These are phyloP conservation scores for Apiospora saccharicola DNA, from an alignment of 2,329 filamentous ascomycete genomes.

Conservation along the genomic window DNA sequence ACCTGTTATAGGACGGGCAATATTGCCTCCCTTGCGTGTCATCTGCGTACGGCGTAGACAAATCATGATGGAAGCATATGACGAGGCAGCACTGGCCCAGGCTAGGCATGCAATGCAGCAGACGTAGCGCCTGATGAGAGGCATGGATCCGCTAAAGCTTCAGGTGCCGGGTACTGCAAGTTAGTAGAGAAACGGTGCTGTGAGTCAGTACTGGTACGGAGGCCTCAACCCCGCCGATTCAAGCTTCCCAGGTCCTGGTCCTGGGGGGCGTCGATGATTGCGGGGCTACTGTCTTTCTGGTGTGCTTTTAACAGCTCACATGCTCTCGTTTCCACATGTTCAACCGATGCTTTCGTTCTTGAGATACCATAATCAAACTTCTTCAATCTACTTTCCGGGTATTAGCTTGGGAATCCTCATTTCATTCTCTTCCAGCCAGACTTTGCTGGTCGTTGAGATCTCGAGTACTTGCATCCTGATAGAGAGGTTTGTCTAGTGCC, in stretches of 20 bases:
- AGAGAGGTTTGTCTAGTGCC: background rate
- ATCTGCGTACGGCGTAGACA: slow-evolving; percentile 4
- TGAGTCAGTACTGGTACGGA: background rate
- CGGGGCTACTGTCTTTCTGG: slow-evolving; percentile 2
- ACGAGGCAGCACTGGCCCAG: background rate
- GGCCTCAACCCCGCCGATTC: background rate
- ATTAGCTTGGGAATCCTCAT: background rate
- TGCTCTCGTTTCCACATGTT: slow-evolving; percentile 17
- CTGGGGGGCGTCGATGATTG: slow-evolving; percentile 8
- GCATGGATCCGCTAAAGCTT: background rate
- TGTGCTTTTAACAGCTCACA: slow-evolving; percentile 13
- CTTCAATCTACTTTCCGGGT: background rate
- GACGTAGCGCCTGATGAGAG: background rate
- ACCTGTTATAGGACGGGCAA: background rate
- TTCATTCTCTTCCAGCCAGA: background rate
- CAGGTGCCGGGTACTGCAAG: background rate
- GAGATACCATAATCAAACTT: background rate
- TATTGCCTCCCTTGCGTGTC: background rate
- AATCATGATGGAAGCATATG: background rate
- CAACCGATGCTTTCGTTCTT: background rate
- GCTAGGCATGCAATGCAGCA: slow-evolving; percentile 6
- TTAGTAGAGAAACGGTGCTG: background rate
- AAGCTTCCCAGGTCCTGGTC: background rate
- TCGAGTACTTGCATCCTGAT: background rate
- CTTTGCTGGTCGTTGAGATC: background rate